Percentiles rank a stretch among this genome's conserved stretches.
Evolutionary conservation across 2,329 filamentous ascomycete genomes (phyloP).

Genomic region (Cadophora sp.): DNA sequence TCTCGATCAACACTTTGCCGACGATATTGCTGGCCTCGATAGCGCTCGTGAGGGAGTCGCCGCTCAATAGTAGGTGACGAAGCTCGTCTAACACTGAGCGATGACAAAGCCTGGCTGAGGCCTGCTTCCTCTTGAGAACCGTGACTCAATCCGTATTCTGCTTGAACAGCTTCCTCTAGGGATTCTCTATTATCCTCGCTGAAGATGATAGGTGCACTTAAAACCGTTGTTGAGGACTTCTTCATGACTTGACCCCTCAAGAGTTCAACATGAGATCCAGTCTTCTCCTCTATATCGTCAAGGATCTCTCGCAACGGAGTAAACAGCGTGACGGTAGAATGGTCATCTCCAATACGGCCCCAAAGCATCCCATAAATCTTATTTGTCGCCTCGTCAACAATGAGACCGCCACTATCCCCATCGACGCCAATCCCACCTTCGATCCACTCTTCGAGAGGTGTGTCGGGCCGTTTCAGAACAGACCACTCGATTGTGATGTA

Average conservation of each 20-base stretch:
- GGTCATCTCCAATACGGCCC: constrained; percentile 18
- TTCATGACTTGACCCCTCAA: too few relatives aligned
- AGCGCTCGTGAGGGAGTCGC: neutral
- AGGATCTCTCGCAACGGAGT: constrained; percentile 21
- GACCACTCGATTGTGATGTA: too few relatives aligned
- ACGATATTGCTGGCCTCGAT: neutral
- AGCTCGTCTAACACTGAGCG: neutral
- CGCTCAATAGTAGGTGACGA: neutral
- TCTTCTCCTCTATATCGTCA: constrained; percentile 11
- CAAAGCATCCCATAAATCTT: constrained; percentile 23
- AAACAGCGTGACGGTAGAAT: constrained; percentile 19
- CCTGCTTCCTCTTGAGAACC: neutral
- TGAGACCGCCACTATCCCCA: neutral
- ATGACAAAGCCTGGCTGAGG: too few relatives aligned
- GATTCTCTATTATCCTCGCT: too few relatives aligned
- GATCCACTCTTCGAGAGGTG: too few relatives aligned
- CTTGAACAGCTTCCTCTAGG: too few relatives aligned
- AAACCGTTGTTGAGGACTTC: too few relatives aligned
- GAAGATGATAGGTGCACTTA: too few relatives aligned
- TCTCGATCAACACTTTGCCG: neutral
- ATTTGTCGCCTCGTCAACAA: constrained; percentile 19
- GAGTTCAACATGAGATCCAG: neutral
- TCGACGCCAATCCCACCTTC: too few relatives aligned
- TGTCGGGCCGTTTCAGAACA: too few relatives aligned
- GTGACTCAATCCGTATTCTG: too few relatives aligned